phyloP scores from a whole-genome alignment of 1,284 basidiomycete species.

The Inonotus obliquus region DNA sequence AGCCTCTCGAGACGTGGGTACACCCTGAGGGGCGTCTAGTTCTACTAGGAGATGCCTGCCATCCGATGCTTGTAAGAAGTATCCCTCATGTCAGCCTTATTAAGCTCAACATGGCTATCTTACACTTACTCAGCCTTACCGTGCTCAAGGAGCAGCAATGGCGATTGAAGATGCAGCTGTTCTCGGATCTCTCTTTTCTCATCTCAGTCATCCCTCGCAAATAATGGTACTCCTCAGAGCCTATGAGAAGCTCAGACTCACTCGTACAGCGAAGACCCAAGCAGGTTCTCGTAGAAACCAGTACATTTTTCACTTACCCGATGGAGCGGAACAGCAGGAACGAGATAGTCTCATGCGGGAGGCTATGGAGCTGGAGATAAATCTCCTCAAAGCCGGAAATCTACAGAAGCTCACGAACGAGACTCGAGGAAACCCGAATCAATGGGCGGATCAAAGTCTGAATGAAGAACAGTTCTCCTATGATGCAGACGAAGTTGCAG shows the following conservation, averaged over 20 bases:
- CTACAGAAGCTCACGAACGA: background rate
- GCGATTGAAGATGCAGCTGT: slow-evolving; percentile 65
- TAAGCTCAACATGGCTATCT: background rate
- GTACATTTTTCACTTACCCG: slow-evolving; percentile 47
- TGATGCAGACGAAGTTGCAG: slow-evolving; percentile 45
- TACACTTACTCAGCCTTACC: slow-evolving; percentile 46
- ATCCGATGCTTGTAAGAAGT: slow-evolving; percentile 57
- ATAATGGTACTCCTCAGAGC: slow-evolving; percentile 44
- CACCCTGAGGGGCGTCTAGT: slow-evolving; percentile 43
- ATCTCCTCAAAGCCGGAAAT: slow-evolving; percentile 6
- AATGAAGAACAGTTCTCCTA: slow-evolving; percentile 42
- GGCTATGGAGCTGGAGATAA: slow-evolving; percentile 40
- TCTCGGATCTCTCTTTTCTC: slow-evolving; percentile 53
- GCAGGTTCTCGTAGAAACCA: slow-evolving; percentile 45
- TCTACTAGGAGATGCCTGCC: slow-evolving; percentile 54
- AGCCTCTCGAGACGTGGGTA: slow-evolving; percentile 44
- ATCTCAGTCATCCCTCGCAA: slow-evolving; percentile 36
- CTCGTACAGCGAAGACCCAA: slow-evolving; percentile 45
- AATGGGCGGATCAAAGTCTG: slow-evolving; percentile 48
- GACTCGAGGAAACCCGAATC: slow-evolving; percentile 23
- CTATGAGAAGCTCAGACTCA: slow-evolving; percentile 47
- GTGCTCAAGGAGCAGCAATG: slow-evolving; percentile 65
- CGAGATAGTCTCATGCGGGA: slow-evolving; percentile 47
- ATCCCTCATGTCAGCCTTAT: background rate
- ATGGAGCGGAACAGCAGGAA: slow-evolving; percentile 47